Conservation (phyloP, 1,139 yeast species). For the Torulaspora globosa region DNA sequence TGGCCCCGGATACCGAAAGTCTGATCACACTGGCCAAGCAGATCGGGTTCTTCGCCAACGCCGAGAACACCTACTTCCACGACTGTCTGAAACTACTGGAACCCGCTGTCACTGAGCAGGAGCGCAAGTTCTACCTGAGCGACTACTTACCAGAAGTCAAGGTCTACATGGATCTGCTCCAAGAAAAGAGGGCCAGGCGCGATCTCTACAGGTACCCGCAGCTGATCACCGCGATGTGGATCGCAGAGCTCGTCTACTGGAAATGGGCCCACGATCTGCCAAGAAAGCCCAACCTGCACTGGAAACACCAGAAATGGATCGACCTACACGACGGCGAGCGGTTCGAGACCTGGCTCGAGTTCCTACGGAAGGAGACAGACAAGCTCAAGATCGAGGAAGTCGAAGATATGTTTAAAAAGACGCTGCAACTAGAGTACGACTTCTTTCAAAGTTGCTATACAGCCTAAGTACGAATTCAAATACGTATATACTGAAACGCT, state of each 20-base stretch:
- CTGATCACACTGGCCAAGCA: conserved; percentile 46
- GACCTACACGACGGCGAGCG: conserved; percentile 47
- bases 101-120: conserved; percentile 18
- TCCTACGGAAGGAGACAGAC: conserved; percentile 45
- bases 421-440: conserved; percentile 42
- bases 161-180: conserved; percentile 41
- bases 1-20: conserved; percentile 42
- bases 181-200: conserved; percentile 34
- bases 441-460: conserved; percentile 49
- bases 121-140: conserved; percentile 23
- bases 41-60: conserved; percentile 47
- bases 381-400: conserved; percentile 37
- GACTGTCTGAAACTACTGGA: conserved; percentile 38
- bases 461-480: conserved; percentile 17
- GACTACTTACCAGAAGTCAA: conserved; percentile 40
- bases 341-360: conserved; percentile 46
- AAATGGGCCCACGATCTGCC: conserved; percentile 47
- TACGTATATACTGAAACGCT: no score
- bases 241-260: conserved; percentile 50
- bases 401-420: conserved; percentile 38
- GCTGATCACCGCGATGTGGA: conserved; percentile 44
- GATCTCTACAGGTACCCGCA: conserved; percentile 41
- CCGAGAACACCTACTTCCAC: conserved; percentile 49
- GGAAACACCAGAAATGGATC: conserved; percentile 51
- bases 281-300: conserved; percentile 37